Conservation (phyloP, 495 filamentous ascomycete species). For the Penicillium subrubescens region DNA sequence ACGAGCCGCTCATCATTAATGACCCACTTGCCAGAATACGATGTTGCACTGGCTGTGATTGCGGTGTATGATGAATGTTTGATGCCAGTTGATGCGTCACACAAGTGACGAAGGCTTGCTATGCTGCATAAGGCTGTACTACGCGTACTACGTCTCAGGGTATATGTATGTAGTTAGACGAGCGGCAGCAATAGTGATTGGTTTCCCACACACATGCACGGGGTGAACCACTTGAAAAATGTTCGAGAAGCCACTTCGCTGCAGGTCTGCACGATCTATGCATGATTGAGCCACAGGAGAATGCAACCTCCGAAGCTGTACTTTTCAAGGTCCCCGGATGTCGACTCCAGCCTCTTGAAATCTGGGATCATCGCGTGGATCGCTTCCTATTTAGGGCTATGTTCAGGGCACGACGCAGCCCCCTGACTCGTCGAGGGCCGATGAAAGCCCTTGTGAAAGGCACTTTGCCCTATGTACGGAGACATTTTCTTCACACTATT, state of each 20-base stretch:
- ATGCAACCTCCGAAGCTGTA: conserved; percentile 2
- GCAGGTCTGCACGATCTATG: not conserved
- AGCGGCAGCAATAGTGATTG: not conserved
- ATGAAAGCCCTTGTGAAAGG: not conserved
- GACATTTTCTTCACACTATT: conserved; percentile 1
- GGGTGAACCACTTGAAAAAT: not conserved
- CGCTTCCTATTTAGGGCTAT: not conserved
- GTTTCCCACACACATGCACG: not conserved
- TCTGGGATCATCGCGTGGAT: conserved; percentile 6
- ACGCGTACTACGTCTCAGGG: not conserved
- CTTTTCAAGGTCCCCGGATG: not conserved
- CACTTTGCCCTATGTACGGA: not conserved
- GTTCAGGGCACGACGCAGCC: not conserved
- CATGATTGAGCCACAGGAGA: not conserved
- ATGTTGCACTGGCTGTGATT: conserved; percentile 3
- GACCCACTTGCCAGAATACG: conserved; percentile 12
- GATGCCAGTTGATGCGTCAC: not conserved
- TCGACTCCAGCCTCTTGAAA: not conserved
- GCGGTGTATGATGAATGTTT: not conserved
- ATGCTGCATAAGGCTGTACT: conserved; percentile 5
- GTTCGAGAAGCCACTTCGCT: not conserved
- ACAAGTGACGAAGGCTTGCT: too few relatives aligned
- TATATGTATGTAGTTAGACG: not conserved
- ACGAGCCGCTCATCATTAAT: not conserved
- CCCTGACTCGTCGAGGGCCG: not conserved